Evolutionary conservation across 1,284 basidiomycete species (phyloP), one percentile per base, ranked within the genome.

Genomic region (Ceratobasidium sp.): DNA sequence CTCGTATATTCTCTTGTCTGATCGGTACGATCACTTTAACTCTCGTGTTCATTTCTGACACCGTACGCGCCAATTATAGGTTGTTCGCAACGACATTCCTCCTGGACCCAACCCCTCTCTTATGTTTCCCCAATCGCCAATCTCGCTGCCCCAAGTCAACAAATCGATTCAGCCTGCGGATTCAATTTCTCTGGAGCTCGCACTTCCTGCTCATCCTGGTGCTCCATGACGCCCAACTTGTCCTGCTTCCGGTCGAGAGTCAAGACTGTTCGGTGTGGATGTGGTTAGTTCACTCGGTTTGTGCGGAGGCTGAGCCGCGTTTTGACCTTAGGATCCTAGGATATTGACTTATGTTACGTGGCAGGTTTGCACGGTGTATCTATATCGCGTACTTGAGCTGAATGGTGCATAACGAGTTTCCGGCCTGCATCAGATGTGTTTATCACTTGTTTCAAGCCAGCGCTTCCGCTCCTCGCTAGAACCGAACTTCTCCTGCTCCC

Each of bases 151-250:
- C 19, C 1, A 89, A 0, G 87, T 89, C 5, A 93, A 95, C 37
- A 2, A 40, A 9, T 40, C 37, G 37, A 40, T 6, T 40, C 0
- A 2, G 37, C 37, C 37, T 40, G 97, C 84, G 94, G 94, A 15
- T 97, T 98, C 81, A 96, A 98, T 83, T 93, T 98, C n/a, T 95
- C 82, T 96, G 93, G 78, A 98, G 98, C 82, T 91, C 95, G 5
- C 98, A 98, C 87, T 97, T 97, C 85, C 96, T 96, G 3, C 86
- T 95, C 73, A 96, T 95, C 84, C 88, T 97, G 77, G 92, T 94
- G 15, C 88, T 97, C 70, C 96, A 97, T 83, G 86, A 95, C 73
- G 92, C 91, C 0, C 94, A 97, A 9, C 37, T 40, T 40, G 37
- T 25, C 81, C 87, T 98, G 6, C 88, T 95, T 0, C 92, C 95